Evolutionary conservation across 2,329 filamentous ascomycete species (phyloP).

Genomic region (Chrysoporthe deuterocubensis): DNA sequence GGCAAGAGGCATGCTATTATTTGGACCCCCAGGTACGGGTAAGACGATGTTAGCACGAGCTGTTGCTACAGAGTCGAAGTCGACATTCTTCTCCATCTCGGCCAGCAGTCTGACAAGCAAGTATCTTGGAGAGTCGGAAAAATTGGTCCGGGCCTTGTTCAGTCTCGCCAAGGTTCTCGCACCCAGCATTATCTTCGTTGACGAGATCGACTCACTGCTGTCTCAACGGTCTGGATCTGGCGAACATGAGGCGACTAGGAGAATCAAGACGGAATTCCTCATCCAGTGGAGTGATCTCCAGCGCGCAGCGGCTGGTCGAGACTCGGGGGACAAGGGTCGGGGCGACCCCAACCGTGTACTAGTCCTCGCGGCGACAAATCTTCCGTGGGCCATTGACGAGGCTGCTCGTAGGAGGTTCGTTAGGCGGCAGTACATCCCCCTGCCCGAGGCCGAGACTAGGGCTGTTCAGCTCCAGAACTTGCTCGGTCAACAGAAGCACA

Average conservation of each 20-base stretch:
- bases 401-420: slow-evolving; percentile 91
- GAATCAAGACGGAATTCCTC: slow-evolving; percentile 97
- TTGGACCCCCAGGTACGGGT: slow-evolving; percentile 95
- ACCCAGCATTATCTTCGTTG: slow-evolving; percentile 96
- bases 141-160: slow-evolving; percentile 91
- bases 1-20: slow-evolving; percentile 91
- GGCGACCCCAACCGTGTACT: slow-evolving; percentile 88
- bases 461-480: slow-evolving; percentile 78
- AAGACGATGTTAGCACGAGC: slow-evolving; percentile 97
- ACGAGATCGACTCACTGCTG: slow-evolving; percentile 94
- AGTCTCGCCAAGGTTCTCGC: slow-evolving; percentile 85
- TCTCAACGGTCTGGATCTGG: slow-evolving; percentile 81
- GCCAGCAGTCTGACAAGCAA: slow-evolving; percentile 94
- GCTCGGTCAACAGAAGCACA: slow-evolving; percentile 86
- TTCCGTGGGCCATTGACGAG: slow-evolving; percentile 98
- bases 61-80: slow-evolving; percentile 91
- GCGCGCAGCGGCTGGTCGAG: slow-evolving; percentile 85
- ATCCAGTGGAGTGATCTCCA: slow-evolving; percentile 97
- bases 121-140: slow-evolving; percentile 94
- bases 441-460: slow-evolving; percentile 84
- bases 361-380: slow-evolving; percentile 91
- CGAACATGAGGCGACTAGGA: slow-evolving; percentile 89
- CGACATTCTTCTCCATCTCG: slow-evolving; percentile 96
- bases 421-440: slow-evolving; percentile 89
- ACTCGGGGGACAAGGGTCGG: slow-evolving; percentile 67